These are phyloP conservation scores for Arabidopsis arenosa DNA, from an alignment of 345 rosid genomes.

Conservation along the genomic window DNA sequence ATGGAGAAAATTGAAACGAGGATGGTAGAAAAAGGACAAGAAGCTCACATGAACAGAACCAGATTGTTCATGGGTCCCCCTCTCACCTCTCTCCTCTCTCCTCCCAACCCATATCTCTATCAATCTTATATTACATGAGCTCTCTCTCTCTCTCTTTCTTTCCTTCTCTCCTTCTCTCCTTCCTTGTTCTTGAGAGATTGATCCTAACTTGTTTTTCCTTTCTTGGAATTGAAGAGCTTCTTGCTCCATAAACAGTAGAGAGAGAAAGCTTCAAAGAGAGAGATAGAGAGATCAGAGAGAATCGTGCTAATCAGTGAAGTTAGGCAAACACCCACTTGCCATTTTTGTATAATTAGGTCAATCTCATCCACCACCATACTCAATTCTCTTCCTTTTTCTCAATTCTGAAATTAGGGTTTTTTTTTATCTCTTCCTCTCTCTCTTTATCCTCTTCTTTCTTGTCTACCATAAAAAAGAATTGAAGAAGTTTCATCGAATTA, in stretches of 20 bases:
- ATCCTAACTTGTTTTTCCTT: conserved; percentile 16
- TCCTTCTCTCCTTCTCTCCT: background rate
- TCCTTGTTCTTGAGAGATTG: conserved; percentile 28
- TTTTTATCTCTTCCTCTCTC: conserved; percentile 20
- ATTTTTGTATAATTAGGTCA: conserved; percentile 49
- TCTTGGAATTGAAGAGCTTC: conserved; percentile 28
- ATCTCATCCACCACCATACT: conserved; percentile 43
- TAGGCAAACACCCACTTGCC: conserved; percentile 43
- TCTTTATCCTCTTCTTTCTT: conserved; percentile 18
- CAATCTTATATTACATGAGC: conserved; percentile 31
- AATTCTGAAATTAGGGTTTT: conserved; percentile 41
- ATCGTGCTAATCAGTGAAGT: conserved; percentile 44
- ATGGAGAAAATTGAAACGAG: conserved; percentile 38
- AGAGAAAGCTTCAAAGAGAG: conserved; percentile 14
- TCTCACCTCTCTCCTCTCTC: background rate
- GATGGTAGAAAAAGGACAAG: conserved; percentile 48
- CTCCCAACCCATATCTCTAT: conserved; percentile 43
- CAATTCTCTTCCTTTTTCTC: conserved; percentile 21
- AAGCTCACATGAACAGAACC: conserved; percentile 52
- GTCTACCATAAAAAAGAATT: conserved; percentile 2
- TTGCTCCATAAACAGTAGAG: conserved; percentile 35
- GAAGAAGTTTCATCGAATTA: background rate
- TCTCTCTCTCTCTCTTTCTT: background rate
- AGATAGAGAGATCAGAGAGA: conserved; percentile 17
- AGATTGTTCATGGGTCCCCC: conserved; percentile 48